Base-by-base conservation (phyloP, 306 rosid species). In the Trichosanthes truncata region DNA sequence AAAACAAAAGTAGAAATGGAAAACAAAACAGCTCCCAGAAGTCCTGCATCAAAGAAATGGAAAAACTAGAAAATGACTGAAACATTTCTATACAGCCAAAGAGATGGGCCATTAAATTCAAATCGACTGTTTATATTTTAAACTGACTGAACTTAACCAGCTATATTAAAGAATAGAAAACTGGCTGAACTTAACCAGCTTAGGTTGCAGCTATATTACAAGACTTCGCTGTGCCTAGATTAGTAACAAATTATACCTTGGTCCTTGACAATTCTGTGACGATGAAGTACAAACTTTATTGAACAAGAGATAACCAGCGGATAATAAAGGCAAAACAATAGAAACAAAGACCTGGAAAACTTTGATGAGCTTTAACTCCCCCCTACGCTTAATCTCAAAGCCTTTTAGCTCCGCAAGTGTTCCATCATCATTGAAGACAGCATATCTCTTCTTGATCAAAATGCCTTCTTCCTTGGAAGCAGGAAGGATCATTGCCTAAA, bases 381-480 rank as follows among this genome's bases (percentile, higher is more conserved):
- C 98, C 84, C 98, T 91, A 69, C 98, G 95, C 90, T 95, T 95
- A 86, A 95, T 95, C 91, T 95, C 98, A 85, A 95, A 95, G 88
- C 98, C 98, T 90, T 95, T 95, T 67, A 95, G 96, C 83, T 95
- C 98, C 25, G 98, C 98, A 51, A 95, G 92, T 67, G 98, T 88
- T 83, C 98, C 98, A 81, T 95, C 98, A 83, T 95, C 92, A 79
- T 95, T 95, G 83, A 95, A 95, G 81, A 95, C 98, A 53, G 98
- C 97, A 85, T 95, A 95, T 74, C 98, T 87, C 91, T 95, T 95
- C 90, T 95, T 95, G 86, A 95, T 92, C 80, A 95, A 83, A 83
- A 95, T 91, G 78, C 98, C 98, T 85, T 95, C 98, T 87, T 92
- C 98, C 84, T 95, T 92, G 74, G 98, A 95, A 84, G 98, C 97